Conservation (phyloP, 2,329 filamentous ascomycete genomes). For the Catunica adiposa region DNA sequence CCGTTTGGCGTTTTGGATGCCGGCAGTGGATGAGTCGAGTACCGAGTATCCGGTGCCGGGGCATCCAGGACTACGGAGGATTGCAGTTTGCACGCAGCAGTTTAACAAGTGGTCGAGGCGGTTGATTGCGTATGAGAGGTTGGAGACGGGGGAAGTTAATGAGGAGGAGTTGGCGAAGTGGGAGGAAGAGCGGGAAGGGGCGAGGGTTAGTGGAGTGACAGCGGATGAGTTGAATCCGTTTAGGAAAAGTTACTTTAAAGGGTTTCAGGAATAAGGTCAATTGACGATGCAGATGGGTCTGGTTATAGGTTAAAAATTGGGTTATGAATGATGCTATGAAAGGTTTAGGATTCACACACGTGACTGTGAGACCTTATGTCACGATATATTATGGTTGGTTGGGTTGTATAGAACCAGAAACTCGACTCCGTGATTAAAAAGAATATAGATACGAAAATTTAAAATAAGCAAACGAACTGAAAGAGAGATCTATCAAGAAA, state of each 20-base stretch:
- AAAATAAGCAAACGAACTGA: not conserved
- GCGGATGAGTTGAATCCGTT: slow-evolving; percentile 46
- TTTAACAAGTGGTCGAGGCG: slow-evolving; percentile 91
- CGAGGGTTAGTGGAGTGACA: slow-evolving; percentile 26
- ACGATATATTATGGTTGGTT: too few relatives aligned
- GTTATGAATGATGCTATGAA: not conserved
- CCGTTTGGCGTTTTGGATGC: slow-evolving; percentile 91
- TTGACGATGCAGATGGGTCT: too few relatives aligned
- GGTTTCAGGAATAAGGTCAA: slow-evolving; percentile 27
- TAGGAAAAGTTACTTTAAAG: slow-evolving; percentile 40
- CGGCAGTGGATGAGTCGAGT: slow-evolving; percentile 63
- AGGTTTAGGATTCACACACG: too few relatives aligned
- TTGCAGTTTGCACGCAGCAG: slow-evolving; percentile 63
- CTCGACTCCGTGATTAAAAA: too few relatives aligned
- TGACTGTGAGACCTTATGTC: not conserved
- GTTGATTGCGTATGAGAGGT: slow-evolving; percentile 68
- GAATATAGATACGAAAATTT: not conserved
- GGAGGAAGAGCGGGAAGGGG: slow-evolving; percentile 17
- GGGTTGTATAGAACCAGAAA: too few relatives aligned
- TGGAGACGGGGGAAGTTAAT: slow-evolving; percentile 42
- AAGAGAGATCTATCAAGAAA: not conserved
- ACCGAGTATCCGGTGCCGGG: slow-evolving; percentile 60
- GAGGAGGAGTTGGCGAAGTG: slow-evolving; percentile 24
- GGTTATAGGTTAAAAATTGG: not conserved
- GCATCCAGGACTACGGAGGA: slow-evolving; percentile 58